Evolutionary conservation across 768 basidiomycete genomes (phyloP), one percentile per base, ranked within the genome.

Genomic region (Agrocybe praecox): DNA sequence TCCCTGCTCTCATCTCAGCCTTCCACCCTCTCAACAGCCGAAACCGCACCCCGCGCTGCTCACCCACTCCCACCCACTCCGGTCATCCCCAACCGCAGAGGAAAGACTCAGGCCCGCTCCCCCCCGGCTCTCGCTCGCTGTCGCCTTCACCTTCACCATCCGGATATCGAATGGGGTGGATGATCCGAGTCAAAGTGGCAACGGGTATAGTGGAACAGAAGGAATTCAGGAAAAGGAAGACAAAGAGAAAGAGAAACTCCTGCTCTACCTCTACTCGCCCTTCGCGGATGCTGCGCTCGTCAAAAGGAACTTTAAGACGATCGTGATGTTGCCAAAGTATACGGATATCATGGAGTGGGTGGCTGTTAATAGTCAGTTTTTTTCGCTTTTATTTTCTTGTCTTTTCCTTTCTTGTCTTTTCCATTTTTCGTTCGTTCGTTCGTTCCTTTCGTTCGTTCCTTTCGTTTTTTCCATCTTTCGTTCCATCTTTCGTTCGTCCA

Each of bases 241-340:
- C 29, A 49, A 60, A 42, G 24, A 22, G 1, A 59, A 53, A 17
- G 50, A 57, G 24, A 92, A 91, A 62, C 89, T 91, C 1, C 76
- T 98, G 17, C n/a, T n/a, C n/a, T 97, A 96, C 68, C 82, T 98
- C 11, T 96, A 90, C 72, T 90, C 91, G 52, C 96, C 96, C 2
- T 98, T 98, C 71, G 93, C 91, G 53, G 95, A 96, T 64, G 90
- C 94, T 1, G 94, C 96, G 0, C 82, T 98, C 44, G 96, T 98
- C 57, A 98, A 96, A 71, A 96, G 96, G 21, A 97, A 95, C 74
- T 98, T 97, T 80, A 98, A 96, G 78, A 97, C 95, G 2, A 98
- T 98, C 65, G 95, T 98, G 55, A 90, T 94, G 74, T 81, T 94
- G 52, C 96, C 96, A 6, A 97, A 96, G 71, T 97, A 96, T 64